Evolutionary conservation across 2,329 filamentous ascomycete genomes (phyloP), one percentile per base, ranked within the genome.

Genomic region (Aspergillus proliferans): DNA sequence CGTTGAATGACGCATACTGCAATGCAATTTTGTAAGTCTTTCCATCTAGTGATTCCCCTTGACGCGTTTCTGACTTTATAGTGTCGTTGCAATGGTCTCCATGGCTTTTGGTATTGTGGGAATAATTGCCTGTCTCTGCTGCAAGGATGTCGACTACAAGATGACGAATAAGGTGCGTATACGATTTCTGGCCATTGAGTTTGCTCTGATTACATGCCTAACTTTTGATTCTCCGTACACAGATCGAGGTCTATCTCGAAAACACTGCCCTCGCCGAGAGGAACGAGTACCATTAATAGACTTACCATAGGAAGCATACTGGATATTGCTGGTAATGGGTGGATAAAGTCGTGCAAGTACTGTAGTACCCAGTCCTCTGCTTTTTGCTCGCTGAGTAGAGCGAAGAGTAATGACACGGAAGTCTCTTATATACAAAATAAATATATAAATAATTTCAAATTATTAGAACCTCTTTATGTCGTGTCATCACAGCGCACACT

Each of bases 151-250:
- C n/a, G 62, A 64, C 28, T 48, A 53, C 7, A 66, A 65, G 52
- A 66, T 67, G 64, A 66, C 55, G 10, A 61, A 64, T 51, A 65
- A 67, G 57, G 68, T 69, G 43, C 34, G 52, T 34, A 18, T 40
- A 19, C 26, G 12, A 10, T 10, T 3, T 22, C 3, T 5, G 7
- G 10, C 2, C 6, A 10, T 14, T 21, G 8, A 14, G 38, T 4
- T 19, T 19, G 3, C 38, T 12, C 3, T 14, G 38, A 40, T 21
- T 14, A 7, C 38, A 15, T 9, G 18, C 6, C 38, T 40, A 40
- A 40, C 18, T 19, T 15, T 3, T 40, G 38, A 5, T 5, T 12
- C 5, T 15, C 2, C 5, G 6, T 39, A 8, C 38, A 8, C 19
- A 56, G 55, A 56, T 57, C 24, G 55, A 57, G 15, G 51, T 57